Percentiles rank a stretch among this genome's conserved stretches.
Conservation (phyloP, 2,329 filamentous ascomycete species). For the Ophiostoma fasciatum region DNA sequence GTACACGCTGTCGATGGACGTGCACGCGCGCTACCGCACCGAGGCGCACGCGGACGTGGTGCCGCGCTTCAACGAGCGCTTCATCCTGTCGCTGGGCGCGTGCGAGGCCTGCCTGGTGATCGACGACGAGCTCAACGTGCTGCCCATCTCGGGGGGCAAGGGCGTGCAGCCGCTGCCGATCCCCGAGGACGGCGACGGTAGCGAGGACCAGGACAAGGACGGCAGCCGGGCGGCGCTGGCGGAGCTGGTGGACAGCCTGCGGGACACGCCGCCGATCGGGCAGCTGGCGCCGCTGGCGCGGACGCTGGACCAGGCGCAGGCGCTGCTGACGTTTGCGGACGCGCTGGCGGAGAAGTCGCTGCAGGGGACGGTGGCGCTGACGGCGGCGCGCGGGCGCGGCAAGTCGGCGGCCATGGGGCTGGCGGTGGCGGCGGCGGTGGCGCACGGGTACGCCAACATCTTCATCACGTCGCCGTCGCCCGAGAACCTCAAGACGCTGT, state of each 20-base stretch:
- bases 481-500: constrained; percentile 95
- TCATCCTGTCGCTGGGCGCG: constrained; percentile 86
- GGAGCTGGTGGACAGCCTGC: constrained; percentile 72
- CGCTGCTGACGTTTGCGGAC: constrained; percentile 90
- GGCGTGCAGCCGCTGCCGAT: constrained; percentile 71
- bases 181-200: constrained; percentile 51
- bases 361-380: constrained; percentile 82
- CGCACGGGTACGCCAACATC: constrained; percentile 96
- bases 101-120: constrained; percentile 92
- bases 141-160: constrained; percentile 93
- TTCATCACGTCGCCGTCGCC: constrained; percentile 97
- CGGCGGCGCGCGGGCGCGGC: constrained; percentile 84
- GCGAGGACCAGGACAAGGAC: constrained; percentile 40
- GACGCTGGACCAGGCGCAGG: constrained; percentile 92
- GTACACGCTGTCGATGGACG: constrained; percentile 94
- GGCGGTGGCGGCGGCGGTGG: constrained; percentile 83
- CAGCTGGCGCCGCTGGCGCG: constrained; percentile 70
- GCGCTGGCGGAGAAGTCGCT: constrained; percentile 93
- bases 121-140: constrained; percentile 92
- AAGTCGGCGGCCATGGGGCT: constrained; percentile 95
- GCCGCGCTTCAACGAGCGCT: constrained; percentile 93
- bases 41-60: constrained; percentile 93
- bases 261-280: constrained; percentile 75
- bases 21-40: constrained; percentile 89
- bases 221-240: constrained; percentile 62